Base-by-base conservation (phyloP, 805 yeast genomes). In the Wickerhamiella domercqiae region DNA sequence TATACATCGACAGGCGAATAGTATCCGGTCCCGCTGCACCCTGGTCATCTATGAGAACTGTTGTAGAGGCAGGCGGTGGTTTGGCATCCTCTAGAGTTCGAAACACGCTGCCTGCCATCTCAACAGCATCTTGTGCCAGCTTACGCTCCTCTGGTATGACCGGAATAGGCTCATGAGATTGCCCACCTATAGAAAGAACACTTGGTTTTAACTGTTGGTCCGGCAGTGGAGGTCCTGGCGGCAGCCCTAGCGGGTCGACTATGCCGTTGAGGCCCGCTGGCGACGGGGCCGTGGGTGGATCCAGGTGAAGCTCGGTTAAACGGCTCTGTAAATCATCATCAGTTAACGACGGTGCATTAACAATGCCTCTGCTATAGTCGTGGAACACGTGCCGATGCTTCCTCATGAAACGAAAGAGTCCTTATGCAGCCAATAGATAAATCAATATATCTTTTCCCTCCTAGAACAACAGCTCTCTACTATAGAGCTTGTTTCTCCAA, bases 21-120 rank as follows among this genome's bases (percentile, higher is more conserved):
- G 75, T 75, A 42, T 80, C 72, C 3, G 97, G 90, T 18, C 81
- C 73, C 3, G 94, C 73, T 6, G 76, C 71, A 4, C 93, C 94
- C 54, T 86, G 93, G 54, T 90, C 97, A 21, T 71, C 62, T 1
- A 78, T 70, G 33, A 62, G 64, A 51, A 65, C 81, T 44, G 72
- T 75, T 1, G 82, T 71, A 0, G 87, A 80, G 0, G 93, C 76
- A 11, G 73, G 63, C 3, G 97, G 97, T 4, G 97, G 94, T 7
- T 72, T 67, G 1, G 82, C 76, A 51, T 82, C 73, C 52, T 75
- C 73, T 48, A 80, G 74, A 1, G 95, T 78, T 35, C 68, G 66
- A 56, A 81, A 86, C 1, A 70, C 55, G 45, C 46, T 59, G 57
- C 38, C 60, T 2, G 62, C 61, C 25, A 64, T 55, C 48, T 44